Base-by-base conservation (phyloP, 208 protist species). In the Acanthamoeba lenticulata region DNA sequence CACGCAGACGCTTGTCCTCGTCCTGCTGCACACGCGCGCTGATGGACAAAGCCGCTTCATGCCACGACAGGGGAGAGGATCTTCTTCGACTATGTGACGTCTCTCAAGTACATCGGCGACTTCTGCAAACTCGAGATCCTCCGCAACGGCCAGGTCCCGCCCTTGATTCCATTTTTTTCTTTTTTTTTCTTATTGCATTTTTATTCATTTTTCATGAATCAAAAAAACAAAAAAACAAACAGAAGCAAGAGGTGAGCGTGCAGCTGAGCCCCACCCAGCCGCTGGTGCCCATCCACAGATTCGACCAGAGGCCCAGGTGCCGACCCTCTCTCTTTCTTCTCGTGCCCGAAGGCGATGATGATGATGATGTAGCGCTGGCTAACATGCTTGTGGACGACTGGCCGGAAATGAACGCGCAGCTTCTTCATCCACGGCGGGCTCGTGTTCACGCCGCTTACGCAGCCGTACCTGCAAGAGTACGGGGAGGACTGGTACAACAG, bases 401-500 rank as follows among this genome's bases (percentile, higher is more conserved):
- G 15, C 11, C 47, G 19, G 15, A 52, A 9, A 52, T 21, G 24
- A 11, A 55, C 49, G 40, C 95, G 72, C 49, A 94, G 52, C 5
- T 96, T 96, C 49, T 65, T 94, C 34, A 81, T 95, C 29, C 96
- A 95, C 72, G 92, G 95, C 49, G 95, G 95, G 13, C 86, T 95
- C 49, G 95, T 96, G 24, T 96, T 96, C 57, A 85, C 94, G 24
- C 65, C 49, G 27, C 94, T 97, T 29, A 95, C 94, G 13, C 85
- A 89, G 60, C 94, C 94, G 5, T 95, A 96, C 45, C 94, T 96
- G 11, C 55, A 57, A 29, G 95, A 96, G 77, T 86, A 86, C 27
- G 77, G 72, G 5, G 89, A 96, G n/a, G 77, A 86, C 13, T 96
- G 94, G 95, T 94, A 44, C 44, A 65, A 92, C 45, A 90, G 36